phyloP scores from a whole-genome alignment of 2,329 filamentous ascomycete genomes.

The Hypoxylon sp. region DNA sequence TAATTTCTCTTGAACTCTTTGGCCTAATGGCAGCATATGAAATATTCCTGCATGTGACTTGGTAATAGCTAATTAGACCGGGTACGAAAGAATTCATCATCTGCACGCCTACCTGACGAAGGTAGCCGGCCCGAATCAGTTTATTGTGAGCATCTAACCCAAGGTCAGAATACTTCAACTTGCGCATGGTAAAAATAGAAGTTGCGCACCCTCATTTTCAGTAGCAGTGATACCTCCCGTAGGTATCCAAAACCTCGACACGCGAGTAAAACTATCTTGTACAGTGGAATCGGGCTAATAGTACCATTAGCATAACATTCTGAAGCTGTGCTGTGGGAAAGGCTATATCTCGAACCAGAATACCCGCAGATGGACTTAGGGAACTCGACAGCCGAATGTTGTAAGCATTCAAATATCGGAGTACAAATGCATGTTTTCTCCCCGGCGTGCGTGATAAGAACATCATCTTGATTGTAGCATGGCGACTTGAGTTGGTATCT shows the following conservation, averaged over 20 bases:
- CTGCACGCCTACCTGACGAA: constrained; percentile 68
- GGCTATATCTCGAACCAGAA: constrained; percentile 23
- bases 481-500: not conserved
- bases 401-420: constrained; percentile 18
- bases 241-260: constrained; percentile 83
- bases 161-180: constrained; percentile 35
- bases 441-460: constrained; percentile 28
- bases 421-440: constrained; percentile 16
- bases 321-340: too few species aligned
- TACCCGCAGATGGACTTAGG: constrained; percentile 7
- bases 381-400: constrained; percentile 18
- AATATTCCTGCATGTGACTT: constrained; percentile 90
- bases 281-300: constrained; percentile 17
- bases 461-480: constrained; percentile 36
- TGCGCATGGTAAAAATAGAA: too few species aligned
- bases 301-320: constrained; percentile 13
- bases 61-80: constrained; percentile 21
- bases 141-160: constrained; percentile 70
- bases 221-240: constrained; percentile 71
- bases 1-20: constrained; percentile 87
- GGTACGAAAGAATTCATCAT: not conserved
- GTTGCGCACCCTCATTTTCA: constrained; percentile 60
- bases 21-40: constrained; percentile 86
- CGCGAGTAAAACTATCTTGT: constrained; percentile 47
- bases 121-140: constrained; percentile 74